Conservation (phyloP, 306 rosid genomes). For the Urtica urens region DNA sequence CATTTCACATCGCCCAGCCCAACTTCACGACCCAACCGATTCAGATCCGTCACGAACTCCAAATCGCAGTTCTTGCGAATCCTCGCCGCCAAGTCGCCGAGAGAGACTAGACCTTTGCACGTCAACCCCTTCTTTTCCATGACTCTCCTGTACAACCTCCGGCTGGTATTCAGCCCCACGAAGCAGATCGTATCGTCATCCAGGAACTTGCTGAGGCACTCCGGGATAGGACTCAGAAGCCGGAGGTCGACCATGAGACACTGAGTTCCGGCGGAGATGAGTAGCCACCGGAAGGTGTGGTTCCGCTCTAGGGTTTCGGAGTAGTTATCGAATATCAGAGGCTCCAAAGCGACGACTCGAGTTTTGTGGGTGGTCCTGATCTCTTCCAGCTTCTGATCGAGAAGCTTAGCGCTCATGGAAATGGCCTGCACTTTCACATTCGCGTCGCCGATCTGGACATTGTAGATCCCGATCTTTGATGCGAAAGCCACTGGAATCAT, state of each 20-base stretch:
- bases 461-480: neutral
- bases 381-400: neutral
- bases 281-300: neutral
- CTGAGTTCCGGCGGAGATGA: neutral
- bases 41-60: neutral
- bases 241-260: neutral
- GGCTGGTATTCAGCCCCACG: neutral
- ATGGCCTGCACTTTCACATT: neutral
- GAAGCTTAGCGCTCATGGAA: neutral
- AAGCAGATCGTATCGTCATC: neutral
- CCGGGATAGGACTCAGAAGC: neutral
- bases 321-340: neutral
- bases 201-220: neutral
- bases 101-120: neutral
- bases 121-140: neutral
- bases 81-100: constrained; percentile 6
- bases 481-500: neutral
- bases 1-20: neutral
- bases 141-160: neutral
- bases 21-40: constrained; percentile 2
- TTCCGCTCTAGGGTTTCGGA: neutral
- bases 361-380: neutral
- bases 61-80: neutral
- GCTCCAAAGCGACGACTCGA: neutral
- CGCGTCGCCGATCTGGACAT: neutral